Evolutionary conservation across 768 basidiomycete genomes (phyloP).

Genomic region (Tephrocybe sp.): DNA sequence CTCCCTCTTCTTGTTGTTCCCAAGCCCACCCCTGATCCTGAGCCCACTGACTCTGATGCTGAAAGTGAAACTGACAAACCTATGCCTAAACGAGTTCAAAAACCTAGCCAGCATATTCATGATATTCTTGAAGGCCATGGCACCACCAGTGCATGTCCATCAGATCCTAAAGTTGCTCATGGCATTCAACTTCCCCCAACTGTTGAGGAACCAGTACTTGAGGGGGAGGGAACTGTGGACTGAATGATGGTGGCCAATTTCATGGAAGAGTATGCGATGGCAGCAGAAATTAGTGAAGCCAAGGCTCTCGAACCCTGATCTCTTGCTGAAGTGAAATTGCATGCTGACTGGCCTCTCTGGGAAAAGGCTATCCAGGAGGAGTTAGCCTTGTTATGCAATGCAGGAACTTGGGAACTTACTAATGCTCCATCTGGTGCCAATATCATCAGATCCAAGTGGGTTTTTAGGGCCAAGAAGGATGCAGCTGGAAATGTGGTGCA

Average conservation of each 20-base stretch:
- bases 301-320: conserved; percentile 8
- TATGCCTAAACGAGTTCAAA: neutral
- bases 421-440: conserved; percentile 21
- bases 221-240: neutral
- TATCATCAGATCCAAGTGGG: conserved; percentile 27
- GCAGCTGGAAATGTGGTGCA: conserved; percentile 21
- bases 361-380: conserved; percentile 28
- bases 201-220: conserved; percentile 4
- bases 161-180: neutral
- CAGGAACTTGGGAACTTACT: conserved; percentile 29
- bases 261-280: conserved; percentile 5
- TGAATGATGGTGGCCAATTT: conserved; percentile 4
- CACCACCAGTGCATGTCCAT: conserved; percentile 1
- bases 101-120: neutral
- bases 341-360: conserved; percentile 20
- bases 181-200: neutral
- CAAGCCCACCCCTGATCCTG: neutral
- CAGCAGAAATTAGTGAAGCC: conserved; percentile 5
- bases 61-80: neutral
- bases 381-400: conserved; percentile 22
- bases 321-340: conserved; percentile 11
- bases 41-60: no score
- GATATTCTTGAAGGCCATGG: neutral
- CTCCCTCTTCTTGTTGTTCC: neutral
- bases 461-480: conserved; percentile 35